These are phyloP conservation scores for Thielaviopsis punctulata DNA, from an alignment of 2,329 filamentous ascomycete genomes.

Conservation along the genomic window DNA sequence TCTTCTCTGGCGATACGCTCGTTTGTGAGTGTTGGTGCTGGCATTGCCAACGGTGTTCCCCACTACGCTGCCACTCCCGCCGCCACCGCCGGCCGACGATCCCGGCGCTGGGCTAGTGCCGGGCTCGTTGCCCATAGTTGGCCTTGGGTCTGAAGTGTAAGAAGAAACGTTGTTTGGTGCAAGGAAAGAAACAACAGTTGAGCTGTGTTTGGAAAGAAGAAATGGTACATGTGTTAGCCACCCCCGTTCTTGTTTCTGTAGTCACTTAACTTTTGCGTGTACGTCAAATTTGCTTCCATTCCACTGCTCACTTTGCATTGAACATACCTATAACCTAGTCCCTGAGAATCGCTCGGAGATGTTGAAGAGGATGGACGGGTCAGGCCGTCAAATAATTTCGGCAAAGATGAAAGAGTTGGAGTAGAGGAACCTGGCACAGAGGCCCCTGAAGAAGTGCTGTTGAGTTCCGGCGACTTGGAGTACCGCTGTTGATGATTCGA, in stretches of 20 bases:
- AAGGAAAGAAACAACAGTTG: slow-evolving; percentile 1
- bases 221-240: background rate
- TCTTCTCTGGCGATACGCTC: slow-evolving; percentile 82
- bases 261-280: background rate
- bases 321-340: slow-evolving; percentile 8
- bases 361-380: slow-evolving; percentile 7
- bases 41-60: background rate
- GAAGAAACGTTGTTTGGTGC: slow-evolving; percentile 5
- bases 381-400: slow-evolving; percentile 2
- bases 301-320: background rate
- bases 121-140: slow-evolving; percentile 8
- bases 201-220: background rate
- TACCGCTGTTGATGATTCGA: slow-evolving; percentile 3
- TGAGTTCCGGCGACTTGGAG: slow-evolving; percentile 9
- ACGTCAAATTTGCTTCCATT: background rate
- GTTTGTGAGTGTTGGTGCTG: slow-evolving; percentile 46
- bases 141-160: slow-evolving; percentile 4
- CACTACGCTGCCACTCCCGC: background rate
- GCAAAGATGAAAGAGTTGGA: background rate
- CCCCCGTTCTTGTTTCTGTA: background rate
- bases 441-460: slow-evolving; percentile 5
- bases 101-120: slow-evolving; percentile 9
- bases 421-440: slow-evolving; percentile 3
- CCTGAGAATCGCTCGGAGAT: slow-evolving; percentile 8
- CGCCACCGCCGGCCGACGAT: slow-evolving; percentile 2